Evolutionary conservation across 345 rosid species (phyloP).

Genomic region (Eucalyptus virginea): DNA sequence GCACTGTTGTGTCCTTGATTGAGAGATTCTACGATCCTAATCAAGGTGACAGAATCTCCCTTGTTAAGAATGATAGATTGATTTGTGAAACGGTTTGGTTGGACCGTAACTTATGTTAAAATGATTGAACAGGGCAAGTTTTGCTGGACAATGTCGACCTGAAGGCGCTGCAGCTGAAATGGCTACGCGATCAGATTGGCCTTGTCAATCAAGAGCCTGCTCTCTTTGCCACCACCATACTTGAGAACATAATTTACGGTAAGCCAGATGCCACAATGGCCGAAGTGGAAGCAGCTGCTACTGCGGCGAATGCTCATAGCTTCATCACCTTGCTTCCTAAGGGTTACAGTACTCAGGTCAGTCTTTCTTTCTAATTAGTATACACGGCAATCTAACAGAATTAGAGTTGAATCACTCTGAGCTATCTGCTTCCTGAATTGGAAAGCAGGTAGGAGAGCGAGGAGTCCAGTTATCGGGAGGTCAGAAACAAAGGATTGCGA

Average conservation of each 20-base stretch:
- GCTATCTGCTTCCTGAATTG: neutral
- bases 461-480: conserved; percentile 99
- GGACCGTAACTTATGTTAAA: neutral
- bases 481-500: conserved; percentile 96
- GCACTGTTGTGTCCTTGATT: conserved; percentile 91
- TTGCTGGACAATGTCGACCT: conserved; percentile 84
- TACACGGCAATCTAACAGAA: neutral
- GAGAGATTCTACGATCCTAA: conserved; percentile 97
- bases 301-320: conserved; percentile 92
- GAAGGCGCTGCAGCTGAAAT: conserved; percentile 76
- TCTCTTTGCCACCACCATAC: conserved; percentile 88
- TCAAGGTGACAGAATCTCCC: conserved; percentile 37
- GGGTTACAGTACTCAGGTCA: conserved; percentile 92
- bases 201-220: conserved; percentile 99
- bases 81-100: neutral
- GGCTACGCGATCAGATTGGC: conserved; percentile 89
- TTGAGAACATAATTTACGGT: conserved; percentile 88
- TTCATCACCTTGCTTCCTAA: conserved; percentile 89
- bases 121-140: conserved; percentile 58
- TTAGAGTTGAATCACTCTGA: neutral
- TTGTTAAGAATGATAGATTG: neutral
- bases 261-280: conserved; percentile 83
- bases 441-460: conserved; percentile 80
- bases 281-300: conserved; percentile 92
- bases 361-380: neutral